These are phyloP conservation scores for Tylopilus subfusipes DNA, from an alignment of 768 basidiomycete genomes.

Conservation along the genomic window DNA sequence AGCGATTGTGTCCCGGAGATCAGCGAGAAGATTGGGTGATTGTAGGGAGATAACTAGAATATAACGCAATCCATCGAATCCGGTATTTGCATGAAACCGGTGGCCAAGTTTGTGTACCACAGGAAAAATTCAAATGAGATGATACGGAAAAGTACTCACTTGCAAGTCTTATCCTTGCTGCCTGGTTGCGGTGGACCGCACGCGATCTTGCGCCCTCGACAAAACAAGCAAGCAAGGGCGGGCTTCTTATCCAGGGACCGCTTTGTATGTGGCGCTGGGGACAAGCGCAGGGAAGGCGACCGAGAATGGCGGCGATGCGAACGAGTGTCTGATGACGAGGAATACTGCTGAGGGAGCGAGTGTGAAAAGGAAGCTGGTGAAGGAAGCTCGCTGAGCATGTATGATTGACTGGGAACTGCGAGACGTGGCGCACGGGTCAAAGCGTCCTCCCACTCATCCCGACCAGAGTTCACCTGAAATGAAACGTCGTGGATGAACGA, in stretches of 20 bases:
- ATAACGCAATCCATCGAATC: constrained; percentile 4
- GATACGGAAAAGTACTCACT: constrained; percentile 58
- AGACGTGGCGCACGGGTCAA: constrained; percentile 1
- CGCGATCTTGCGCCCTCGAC: constrained; percentile 65
- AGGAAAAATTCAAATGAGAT: neutral
- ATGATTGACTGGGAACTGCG: constrained; percentile 14
- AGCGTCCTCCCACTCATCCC: constrained; percentile 25
- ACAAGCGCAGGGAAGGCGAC: constrained; percentile 25
- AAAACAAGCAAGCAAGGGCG: constrained; percentile 61
- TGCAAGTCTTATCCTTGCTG: constrained; percentile 58
- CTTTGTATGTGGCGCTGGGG: constrained; percentile 23
- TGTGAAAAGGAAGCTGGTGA: constrained; percentile 12
- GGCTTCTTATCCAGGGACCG: constrained; percentile 49
- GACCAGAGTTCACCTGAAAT: constrained; percentile 1
- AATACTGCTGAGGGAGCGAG: constrained; percentile 10
- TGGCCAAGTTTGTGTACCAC: constrained; percentile 8
- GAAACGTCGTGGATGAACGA: constrained; percentile 11
- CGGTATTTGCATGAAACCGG: constrained; percentile 13
- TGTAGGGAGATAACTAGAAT: constrained; percentile 14
- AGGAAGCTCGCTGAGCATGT: constrained; percentile 16
- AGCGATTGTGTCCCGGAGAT: constrained; percentile 22
- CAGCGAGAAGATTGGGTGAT: constrained; percentile 26
- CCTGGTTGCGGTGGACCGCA: constrained; percentile 57
- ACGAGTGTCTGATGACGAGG: constrained; percentile 15
- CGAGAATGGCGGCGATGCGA: constrained; percentile 22